Evolutionary conservation across 495 filamentous ascomycete genomes (phyloP).

Genomic region (Penicillium bovifimosum): DNA sequence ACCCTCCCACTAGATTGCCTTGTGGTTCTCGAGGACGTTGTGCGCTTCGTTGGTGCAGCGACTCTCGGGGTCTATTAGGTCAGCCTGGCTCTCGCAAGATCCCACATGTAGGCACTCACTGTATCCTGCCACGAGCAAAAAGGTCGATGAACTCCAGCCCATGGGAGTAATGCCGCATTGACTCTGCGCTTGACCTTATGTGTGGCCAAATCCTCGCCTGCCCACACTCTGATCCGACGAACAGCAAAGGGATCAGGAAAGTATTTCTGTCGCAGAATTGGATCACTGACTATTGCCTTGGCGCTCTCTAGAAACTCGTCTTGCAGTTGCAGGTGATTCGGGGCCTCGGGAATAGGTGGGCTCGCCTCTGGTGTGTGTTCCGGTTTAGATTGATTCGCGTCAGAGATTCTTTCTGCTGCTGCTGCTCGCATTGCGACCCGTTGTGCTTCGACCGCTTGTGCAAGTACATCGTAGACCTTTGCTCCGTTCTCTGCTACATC

Average conservation of each 20-base stretch:
- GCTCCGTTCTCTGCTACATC: no score
- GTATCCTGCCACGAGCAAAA: neutral
- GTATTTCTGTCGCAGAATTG: neutral
- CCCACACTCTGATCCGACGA: neutral
- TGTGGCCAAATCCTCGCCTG: neutral
- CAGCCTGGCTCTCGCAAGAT: neutral
- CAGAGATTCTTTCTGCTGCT: neutral
- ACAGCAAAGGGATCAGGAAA: slow-evolving; percentile 2
- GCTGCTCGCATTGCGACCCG: neutral
- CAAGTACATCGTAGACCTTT: neutral
- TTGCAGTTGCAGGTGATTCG: neutral
- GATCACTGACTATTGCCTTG: neutral
- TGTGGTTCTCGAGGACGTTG: neutral
- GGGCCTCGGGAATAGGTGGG: neutral
- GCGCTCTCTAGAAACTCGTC: neutral
- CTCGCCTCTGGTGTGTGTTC: neutral
- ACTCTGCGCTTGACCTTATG: neutral
- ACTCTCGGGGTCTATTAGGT: neutral
- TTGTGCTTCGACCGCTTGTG: neutral
- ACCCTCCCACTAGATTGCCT: neutral
- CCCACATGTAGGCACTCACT: neutral
- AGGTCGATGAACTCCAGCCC: slow-evolving; percentile 1
- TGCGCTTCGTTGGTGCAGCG: neutral
- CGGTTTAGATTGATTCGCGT: no score
- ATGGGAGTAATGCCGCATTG: neutral